Conservation (phyloP, 345 rosid genomes). For the Citrus glauca region DNA sequence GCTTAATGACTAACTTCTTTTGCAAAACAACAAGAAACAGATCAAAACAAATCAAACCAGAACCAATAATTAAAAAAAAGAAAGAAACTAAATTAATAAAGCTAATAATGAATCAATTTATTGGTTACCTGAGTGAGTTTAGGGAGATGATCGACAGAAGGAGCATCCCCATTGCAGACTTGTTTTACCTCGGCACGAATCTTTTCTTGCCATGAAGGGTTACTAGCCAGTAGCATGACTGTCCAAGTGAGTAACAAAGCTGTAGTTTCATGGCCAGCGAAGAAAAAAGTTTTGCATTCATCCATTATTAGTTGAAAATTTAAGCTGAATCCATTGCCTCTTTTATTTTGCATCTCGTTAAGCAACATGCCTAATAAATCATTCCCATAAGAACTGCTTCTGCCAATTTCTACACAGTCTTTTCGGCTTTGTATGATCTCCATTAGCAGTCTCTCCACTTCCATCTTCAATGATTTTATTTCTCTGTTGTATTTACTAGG, state of each 20-base stretch:
- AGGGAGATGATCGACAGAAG: conserved; percentile 69
- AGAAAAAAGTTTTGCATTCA: conserved; percentile 94
- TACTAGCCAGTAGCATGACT: conserved; percentile 74
- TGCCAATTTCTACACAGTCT: conserved; percentile 75
- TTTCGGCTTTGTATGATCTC: conserved; percentile 79
- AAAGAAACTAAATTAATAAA: background rate
- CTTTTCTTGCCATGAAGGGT: conserved; percentile 86
- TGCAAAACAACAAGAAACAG: background rate
- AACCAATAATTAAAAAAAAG: background rate
- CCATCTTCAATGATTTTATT: conserved; percentile 70
- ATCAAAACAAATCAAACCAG: background rate
- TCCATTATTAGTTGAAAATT: conserved; percentile 90
- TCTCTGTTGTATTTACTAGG: conserved; percentile 88
- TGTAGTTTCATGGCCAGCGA: conserved; percentile 95
- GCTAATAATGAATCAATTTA: background rate
- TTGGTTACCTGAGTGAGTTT: conserved; percentile 61
- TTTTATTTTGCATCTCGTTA: conserved; percentile 61
- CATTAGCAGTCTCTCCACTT: conserved; percentile 74
- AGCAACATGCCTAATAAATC: conserved; percentile 79
- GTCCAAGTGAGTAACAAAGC: conserved; percentile 93
- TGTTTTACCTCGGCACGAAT: conserved; percentile 56
- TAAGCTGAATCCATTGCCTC: conserved; percentile 31
- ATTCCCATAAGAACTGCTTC: conserved; percentile 74
- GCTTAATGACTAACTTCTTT: background rate
- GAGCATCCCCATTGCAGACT: conserved; percentile 62